These are phyloP conservation scores for Chlorociboria aeruginascens DNA, from an alignment of 495 filamentous ascomycete genomes.

Conservation along the genomic window DNA sequence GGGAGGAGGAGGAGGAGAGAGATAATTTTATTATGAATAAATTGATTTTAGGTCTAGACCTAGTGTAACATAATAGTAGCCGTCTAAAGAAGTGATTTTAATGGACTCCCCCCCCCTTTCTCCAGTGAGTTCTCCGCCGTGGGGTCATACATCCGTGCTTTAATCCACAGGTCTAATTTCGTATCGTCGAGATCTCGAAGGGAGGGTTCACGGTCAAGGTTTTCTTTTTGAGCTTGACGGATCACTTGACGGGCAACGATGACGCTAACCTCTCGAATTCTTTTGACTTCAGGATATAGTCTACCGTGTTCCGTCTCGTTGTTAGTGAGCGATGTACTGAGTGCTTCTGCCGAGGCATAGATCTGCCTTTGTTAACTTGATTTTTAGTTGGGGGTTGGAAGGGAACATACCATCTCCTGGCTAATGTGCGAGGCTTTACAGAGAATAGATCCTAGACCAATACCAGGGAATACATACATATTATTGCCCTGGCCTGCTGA, in stretches of 20 bases:
- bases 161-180: slow-evolving; percentile 58
- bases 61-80: not conserved
- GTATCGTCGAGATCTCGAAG: slow-evolving; percentile 48
- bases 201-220: slow-evolving; percentile 56
- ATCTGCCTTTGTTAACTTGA: slow-evolving; percentile 21
- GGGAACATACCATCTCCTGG: slow-evolving; percentile 50
- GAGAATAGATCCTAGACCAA: slow-evolving; percentile 67
- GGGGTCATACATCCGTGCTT: slow-evolving; percentile 63
- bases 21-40: too few species aligned
- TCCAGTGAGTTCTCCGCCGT: not conserved
- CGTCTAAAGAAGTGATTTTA: not conserved
- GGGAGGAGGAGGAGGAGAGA: too few species aligned
- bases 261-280: slow-evolving; percentile 65
- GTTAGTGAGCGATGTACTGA: slow-evolving; percentile 48
- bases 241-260: slow-evolving; percentile 64
- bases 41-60: too few species aligned
- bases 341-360: slow-evolving; percentile 59
- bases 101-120: too few species aligned
- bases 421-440: slow-evolving; percentile 59
- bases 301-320: slow-evolving; percentile 50
- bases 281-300: slow-evolving; percentile 62
- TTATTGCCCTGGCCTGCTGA: slow-evolving; percentile 62
- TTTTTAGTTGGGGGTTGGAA: not conserved
- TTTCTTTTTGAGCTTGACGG: slow-evolving; percentile 53
- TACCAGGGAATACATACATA: slow-evolving; percentile 80